Percentiles rank a stretch among this genome's conserved stretches.
These are phyloP conservation scores for Daldinia decipiens DNA, from an alignment of 495 filamentous ascomycete genomes.

Conservation along the genomic window DNA sequence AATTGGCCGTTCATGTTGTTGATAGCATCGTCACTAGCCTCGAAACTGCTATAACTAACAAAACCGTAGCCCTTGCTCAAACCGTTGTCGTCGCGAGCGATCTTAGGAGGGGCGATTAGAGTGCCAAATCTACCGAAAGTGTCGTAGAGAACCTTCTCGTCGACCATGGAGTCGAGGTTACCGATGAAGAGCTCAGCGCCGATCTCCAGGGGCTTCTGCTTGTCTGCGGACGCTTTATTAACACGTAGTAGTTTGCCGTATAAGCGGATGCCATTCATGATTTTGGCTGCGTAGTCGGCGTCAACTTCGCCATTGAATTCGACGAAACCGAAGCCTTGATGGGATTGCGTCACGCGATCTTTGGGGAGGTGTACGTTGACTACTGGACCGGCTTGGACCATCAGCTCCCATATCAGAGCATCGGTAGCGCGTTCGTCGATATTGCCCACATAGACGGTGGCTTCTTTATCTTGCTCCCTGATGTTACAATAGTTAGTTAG, in stretches of 20 bases:
- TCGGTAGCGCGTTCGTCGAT: conserved; percentile 95
- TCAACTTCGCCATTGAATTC: conserved; percentile 97
- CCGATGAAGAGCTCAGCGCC: conserved; percentile 98
- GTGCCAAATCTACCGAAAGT: conserved; percentile 95
- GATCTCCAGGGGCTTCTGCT: conserved; percentile 94
- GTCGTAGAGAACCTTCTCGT: conserved; percentile 96
- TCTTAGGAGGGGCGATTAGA: conserved; percentile 85
- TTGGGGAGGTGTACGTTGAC: conserved; percentile 98
- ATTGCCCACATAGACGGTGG: conserved; percentile 97
- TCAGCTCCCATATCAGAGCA: conserved; percentile 93
- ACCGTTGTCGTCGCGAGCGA: conserved; percentile 90
- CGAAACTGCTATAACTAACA: conserved; percentile 92
- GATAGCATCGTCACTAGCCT: conserved; percentile 92
- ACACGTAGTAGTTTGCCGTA: conserved; percentile 96
- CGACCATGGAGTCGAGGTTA: conserved; percentile 93
- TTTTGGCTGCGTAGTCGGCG: conserved; percentile 94
- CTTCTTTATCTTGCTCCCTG: conserved; percentile 99
- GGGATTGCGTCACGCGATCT: conserved; percentile 93
- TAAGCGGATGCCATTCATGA: conserved; percentile 94
- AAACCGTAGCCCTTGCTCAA: conserved; percentile 97
- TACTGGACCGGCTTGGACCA: conserved; percentile 95
- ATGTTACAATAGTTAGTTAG: conserved; percentile 9
- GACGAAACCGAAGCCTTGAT: conserved; percentile 99
- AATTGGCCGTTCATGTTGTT: conserved; percentile 96
- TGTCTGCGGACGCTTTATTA: conserved; percentile 91